Evolutionary conservation across 176 grass and related monocot species (phyloP), one percentile per base, ranked within the genome.

Genomic region (Raddia guianensis): DNA sequence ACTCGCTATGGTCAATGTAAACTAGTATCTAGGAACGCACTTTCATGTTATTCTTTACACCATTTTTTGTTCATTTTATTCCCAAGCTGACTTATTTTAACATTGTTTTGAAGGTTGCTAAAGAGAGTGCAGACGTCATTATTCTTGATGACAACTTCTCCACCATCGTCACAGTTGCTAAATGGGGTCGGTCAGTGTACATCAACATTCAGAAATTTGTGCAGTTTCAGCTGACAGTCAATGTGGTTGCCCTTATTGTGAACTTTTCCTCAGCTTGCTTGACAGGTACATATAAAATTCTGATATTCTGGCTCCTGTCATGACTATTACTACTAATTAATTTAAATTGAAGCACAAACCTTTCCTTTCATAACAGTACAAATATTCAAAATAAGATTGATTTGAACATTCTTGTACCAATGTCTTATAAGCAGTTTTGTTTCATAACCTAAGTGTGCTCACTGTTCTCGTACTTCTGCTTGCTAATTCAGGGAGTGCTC

Each of bases 131-230:
- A 8, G 95, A 98, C 81, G 92, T 98, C 35, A 98, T 98, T 64
- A 94, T 98, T 89, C 90, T 98, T 86, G 92, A 98, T 70, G 95
- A 98, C 76, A 98, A 98, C 83, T 98, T 98, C 81, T 98, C 95
- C 45, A 94, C 92, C 45, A 98, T 98, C 11, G 95, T 98, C 12
- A 98, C 95, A 3, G 95, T 98, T 73, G 95, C 92, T 58, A 98
- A 92, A 85, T 98, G 95, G 95, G 95, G 95, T 45, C 87, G 95
- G 37, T 98, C 95, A 34, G 95, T 98, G 56, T 98, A 98, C 81
- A 92, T 98, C 83, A 98, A 98, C 63, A 98, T 98, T 83, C 95
- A 98, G 78, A 98, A 98, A 59, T 98, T 98, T 53, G 95, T 94
- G 21, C 95, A 98, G 80, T 98, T 98, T 76, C 95, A 98, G 74